Percentiles rank a stretch among this genome's conserved stretches.
phyloP scores from a whole-genome alignment of 202 grass and related monocot genomes.

The Eragrostis tef region DNA sequence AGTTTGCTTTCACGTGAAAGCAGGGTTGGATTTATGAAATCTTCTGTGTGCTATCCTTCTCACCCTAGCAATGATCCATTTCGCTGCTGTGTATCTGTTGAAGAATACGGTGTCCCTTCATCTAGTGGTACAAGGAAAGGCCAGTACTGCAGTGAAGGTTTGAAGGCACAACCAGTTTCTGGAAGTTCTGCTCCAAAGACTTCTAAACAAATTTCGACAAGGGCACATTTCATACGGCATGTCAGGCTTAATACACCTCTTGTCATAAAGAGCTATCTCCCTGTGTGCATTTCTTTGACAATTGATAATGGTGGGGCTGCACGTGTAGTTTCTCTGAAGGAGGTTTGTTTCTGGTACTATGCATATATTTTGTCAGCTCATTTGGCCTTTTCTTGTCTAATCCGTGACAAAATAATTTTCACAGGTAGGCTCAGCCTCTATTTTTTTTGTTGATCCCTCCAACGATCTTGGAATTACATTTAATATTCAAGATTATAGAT shows the following conservation, averaged over 20 bases:
- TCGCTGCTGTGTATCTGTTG: slow-evolving; percentile 91
- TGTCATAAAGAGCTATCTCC: slow-evolving; percentile 91
- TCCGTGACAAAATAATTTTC: slow-evolving; percentile 45
- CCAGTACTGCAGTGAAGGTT: slow-evolving; percentile 49
- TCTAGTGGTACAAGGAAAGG: slow-evolving; percentile 51
- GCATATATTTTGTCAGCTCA: slow-evolving; percentile 31
- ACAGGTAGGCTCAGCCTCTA: slow-evolving; percentile 74
- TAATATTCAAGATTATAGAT: slow-evolving; percentile 72
- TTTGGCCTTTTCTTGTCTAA: slow-evolving; percentile 40
- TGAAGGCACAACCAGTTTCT: slow-evolving; percentile 44
- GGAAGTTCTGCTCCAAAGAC: slow-evolving; percentile 46
- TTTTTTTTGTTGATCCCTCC: slow-evolving; percentile 84
- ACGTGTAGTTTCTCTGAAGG: slow-evolving; percentile 69
- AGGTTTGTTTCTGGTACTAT: slow-evolving; percentile 60
- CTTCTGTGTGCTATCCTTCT: slow-evolving; percentile 96
- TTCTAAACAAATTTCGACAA: slow-evolving; percentile 54
- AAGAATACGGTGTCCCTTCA: slow-evolving; percentile 73
- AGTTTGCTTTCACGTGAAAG: slow-evolving; percentile 86
- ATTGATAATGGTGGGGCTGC: slow-evolving; percentile 79
- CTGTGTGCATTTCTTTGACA: slow-evolving; percentile 72
- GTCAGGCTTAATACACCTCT: slow-evolving; percentile 80
- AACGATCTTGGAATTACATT: slow-evolving; percentile 89
- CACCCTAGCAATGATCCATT: slow-evolving; percentile 93
- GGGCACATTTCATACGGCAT: slow-evolving; percentile 76
- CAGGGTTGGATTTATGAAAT: slow-evolving; percentile 88